Base-by-base conservation (phyloP, 176 grass and related monocot genomes). In the Eremochloa ophiuroides region DNA sequence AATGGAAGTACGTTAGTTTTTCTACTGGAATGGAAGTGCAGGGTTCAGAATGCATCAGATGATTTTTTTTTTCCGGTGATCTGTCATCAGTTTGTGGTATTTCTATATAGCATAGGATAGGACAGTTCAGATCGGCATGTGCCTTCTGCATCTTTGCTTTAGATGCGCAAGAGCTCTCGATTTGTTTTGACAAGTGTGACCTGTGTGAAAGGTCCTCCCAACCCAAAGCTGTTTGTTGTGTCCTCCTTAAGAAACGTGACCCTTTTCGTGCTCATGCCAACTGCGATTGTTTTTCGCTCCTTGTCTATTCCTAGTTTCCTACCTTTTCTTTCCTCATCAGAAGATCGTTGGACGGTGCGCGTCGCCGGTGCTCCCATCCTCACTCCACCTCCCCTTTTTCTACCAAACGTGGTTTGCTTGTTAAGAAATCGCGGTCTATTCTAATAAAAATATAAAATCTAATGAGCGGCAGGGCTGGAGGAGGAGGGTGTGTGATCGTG, bases 241-340 rank as follows among this genome's bases (percentile, higher is more conserved):
- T 75, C 6, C 7, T 42, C 34, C 25, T 8, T 1, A 80, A 40
- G 69, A 13, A 88, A 79, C 8, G 17, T 37, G 22, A 1, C 2
- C 50, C 85, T 80, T 88, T 88, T 4, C 70, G 69, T 88, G 75
- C 40, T 76, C 48, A 12, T 75, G 87, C 87, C 69, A 60, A 38
- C 37, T 17, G 69, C 69, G 0, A 28, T 35, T 20, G 18, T 5
- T 48, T 44, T 39, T 39, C 23, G 15, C 28, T 12, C 0, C 14
- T 26, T 48, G 61, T 34, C 67, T 29, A 56, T 43, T 16, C 25
- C 10, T 25, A 10, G 3, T 34, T 34, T 20, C 1, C 12, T 3
- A 1, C 4, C 15, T 48, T 44, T 61, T 20, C 5, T 50, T 55
- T 55, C 4, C 8, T 0, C 10, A 8, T n/a, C n/a, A n/a, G n/a